These are phyloP conservation scores for Magnusiomyces fungicola DNA, from an alignment of 1,139 yeast genomes.

Conservation along the genomic window DNA sequence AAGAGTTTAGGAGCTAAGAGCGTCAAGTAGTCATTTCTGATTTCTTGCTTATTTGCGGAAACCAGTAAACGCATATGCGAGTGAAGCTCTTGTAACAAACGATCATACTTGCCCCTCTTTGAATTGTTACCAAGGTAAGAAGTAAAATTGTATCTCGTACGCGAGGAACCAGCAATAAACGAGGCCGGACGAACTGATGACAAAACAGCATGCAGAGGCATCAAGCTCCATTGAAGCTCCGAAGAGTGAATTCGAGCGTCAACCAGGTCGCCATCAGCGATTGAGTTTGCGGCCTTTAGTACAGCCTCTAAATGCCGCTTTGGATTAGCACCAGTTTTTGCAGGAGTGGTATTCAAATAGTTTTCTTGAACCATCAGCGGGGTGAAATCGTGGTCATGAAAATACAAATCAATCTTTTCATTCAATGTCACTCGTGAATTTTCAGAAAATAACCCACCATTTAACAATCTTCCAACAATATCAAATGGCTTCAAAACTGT, in stretches of 20 bases:
- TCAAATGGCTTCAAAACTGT: constrained; percentile 91
- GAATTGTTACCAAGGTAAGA: constrained; percentile 90
- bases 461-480: constrained; percentile 64
- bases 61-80: constrained; percentile 79
- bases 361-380: constrained; percentile 97
- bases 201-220: constrained; percentile 87
- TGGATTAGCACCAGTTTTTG: constrained; percentile 17
- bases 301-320: constrained; percentile 49
- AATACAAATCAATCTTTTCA: constrained; percentile 83
- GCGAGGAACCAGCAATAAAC: constrained; percentile 63
- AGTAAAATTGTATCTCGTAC: constrained; percentile 70
- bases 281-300: constrained; percentile 77
- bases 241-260: constrained; percentile 79
- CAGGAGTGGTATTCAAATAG: constrained; percentile 61
- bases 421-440: constrained; percentile 50
- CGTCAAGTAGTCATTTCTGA: constrained; percentile 74
- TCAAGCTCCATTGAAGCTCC: constrained; percentile 91
- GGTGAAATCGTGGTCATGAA: constrained; percentile 90
- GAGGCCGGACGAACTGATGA: constrained; percentile 81
- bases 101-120: constrained; percentile 65
- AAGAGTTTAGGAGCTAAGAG: constrained; percentile 49
- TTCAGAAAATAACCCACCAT: constrained; percentile 53
- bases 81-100: constrained; percentile 80
- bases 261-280: constrained; percentile 72
- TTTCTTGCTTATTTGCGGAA: constrained; percentile 65